Base-by-base conservation (phyloP, 2,329 filamentous ascomycete genomes). In the Diaporthe sp. region DNA sequence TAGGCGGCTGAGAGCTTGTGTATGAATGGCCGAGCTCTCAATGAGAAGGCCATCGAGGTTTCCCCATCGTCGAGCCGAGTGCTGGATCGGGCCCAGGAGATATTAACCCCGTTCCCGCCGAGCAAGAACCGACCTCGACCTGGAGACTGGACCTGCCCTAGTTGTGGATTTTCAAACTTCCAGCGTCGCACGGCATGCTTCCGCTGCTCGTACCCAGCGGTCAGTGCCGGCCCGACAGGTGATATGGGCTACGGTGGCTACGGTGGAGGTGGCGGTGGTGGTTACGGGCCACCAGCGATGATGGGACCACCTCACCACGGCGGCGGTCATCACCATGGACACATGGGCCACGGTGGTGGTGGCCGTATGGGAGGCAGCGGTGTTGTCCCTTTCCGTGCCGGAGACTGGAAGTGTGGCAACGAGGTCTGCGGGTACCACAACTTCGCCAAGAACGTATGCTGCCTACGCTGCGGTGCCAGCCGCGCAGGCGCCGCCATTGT, bases 381-480 rank as follows among this genome's bases (percentile, higher is more conserved):
- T 73, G 94, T 95, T 65, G 97, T 99, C 58, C 97, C 97, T 22
- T 99, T 99, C 93, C 94, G 97, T 82, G 97, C 97, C 73, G 97
- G 97, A 82, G 97, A 99, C 83, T 99, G 97, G 97, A 98, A 98
- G 86, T 99, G 97, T 82, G 97, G 97, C 74, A 97, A 97, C 79
- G 97, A 99, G 82, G 95, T 96, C 51, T 99, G 97, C 84, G 95
- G 94, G 75, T 99, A 99, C 85, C 97, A 99, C 88, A 99, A 99
- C 88, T 99, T 99, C 83, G 97, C 97, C 77, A 99, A 99, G 91
- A 99, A 99, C 81, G 96, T 98, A 75, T 98, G 95, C 86, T 99
- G 97, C 85, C 91, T 99, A 78, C 94, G 97, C 76, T 99, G 97
- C 83, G 97, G 97, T 84, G 97, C 96, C 72, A 97, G 95, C 84